Evolutionary conservation across 1,284 basidiomycete species (phyloP), one percentile per base, ranked within the genome.

Genomic region (Wallemia ichthyophaga): DNA sequence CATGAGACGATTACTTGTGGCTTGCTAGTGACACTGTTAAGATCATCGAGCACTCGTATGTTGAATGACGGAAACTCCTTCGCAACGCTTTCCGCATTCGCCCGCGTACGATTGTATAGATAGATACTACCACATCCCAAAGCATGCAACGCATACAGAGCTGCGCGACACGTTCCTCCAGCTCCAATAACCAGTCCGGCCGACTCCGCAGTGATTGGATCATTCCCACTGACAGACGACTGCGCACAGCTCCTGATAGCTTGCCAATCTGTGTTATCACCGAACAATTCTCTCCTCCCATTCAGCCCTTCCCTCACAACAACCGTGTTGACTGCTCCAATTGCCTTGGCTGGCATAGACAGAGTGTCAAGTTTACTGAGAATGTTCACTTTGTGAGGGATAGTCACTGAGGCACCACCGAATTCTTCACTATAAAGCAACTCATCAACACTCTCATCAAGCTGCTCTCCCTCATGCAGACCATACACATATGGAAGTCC

Each of bases 401-500:
- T 92, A 2, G 94, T 99, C 25, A 96, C 88, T 3, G 85, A 88
- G 5, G 91, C 91, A 1, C 92, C 92, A 19, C 92, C 92, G 70
- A 96, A 98, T 59, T 81, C 78, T 0, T 78, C 74, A 7, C 78
- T 73, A 0, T 73, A 69, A 17, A 96, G 72, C 1, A 80, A 73
- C 0, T 74, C 71, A 64, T 76, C 76, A 62, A 94, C 74, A 58
- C 76, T 74, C 7, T 80, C 76, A 58, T 79, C 78, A 0, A 92
- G 75, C 3, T 72, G 70, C 15, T 72, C 66, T 0, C 84, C 83
- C 72, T 96, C 86, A 57, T 85, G 72, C n/a, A 84, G 72, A 33
- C 74, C 73, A 68, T 94, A 95, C 15, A 69, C 68, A 68, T 91
- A 80, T 0, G 89, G 89, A 13, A 96, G 73, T 1, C 88, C 88